Conservation (phyloP, 208 protist genomes). For the Blastocrithidia nonstop region DNA sequence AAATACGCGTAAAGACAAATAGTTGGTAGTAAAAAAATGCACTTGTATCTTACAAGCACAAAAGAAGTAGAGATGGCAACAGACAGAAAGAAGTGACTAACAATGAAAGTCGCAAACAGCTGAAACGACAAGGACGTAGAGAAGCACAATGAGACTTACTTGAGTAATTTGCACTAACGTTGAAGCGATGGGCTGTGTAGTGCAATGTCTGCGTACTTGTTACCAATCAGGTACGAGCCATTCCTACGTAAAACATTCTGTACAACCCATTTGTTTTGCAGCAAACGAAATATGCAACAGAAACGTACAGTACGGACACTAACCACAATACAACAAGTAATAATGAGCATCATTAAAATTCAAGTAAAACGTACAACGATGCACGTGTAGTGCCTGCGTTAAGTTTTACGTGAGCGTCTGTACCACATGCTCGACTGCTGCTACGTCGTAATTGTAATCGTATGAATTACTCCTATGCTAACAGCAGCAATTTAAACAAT, state of each 20-base stretch:
- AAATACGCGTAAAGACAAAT: too few relatives aligned
- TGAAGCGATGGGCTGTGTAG: conserved; percentile 19
- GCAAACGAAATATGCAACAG: not conserved
- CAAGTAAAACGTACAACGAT: not conserved
- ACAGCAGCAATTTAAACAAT: not conserved
- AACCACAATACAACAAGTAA: not conserved
- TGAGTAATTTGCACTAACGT: conserved; percentile 5
- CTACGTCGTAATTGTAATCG: conserved; percentile 6
- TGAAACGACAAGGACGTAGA: too few relatives aligned
- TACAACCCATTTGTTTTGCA: not conserved
- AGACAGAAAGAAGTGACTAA: too few relatives aligned
- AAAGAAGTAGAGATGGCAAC: too few relatives aligned
- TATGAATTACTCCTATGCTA: not conserved
- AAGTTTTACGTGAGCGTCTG: conserved; percentile 23
- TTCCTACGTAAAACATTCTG: conserved; percentile 8
- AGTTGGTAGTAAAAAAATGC: too few relatives aligned
- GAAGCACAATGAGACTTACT: too few relatives aligned
- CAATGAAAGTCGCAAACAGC: too few relatives aligned
- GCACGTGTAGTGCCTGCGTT: conserved; percentile 22
- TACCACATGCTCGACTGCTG: conserved; percentile 27
- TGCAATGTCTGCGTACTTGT: conserved; percentile 30
- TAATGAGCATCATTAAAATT: not conserved
- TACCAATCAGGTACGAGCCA: conserved; percentile 36
- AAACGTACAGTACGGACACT: not conserved
- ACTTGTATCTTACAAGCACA: too few relatives aligned